Percentiles rank a stretch among this genome's conserved stretches.
phyloP scores from a whole-genome alignment of 2,329 filamentous ascomycete species.

The Cryphonectria nitschkei region DNA sequence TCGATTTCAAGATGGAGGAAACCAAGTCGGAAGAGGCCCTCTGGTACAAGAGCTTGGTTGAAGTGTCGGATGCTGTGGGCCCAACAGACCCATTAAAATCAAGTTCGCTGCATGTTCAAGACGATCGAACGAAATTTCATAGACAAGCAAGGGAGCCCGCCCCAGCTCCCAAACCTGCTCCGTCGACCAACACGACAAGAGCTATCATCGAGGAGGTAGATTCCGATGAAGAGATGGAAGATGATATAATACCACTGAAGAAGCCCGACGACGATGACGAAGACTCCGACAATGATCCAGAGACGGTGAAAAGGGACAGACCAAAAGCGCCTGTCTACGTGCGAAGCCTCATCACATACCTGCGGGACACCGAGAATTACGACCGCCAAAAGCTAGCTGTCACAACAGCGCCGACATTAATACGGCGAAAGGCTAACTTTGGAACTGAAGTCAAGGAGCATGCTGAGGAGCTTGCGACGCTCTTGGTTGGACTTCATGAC shows the following conservation, averaged over 20 bases:
- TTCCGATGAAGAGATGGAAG: slow-evolving; percentile 62
- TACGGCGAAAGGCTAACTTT: slow-evolving; percentile 85
- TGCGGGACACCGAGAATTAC: slow-evolving; percentile 81
- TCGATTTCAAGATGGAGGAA: slow-evolving; percentile 86
- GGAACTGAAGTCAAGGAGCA: slow-evolving; percentile 88
- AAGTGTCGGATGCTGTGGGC: slow-evolving; percentile 66
- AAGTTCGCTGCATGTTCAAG: slow-evolving; percentile 26
- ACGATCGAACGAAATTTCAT: slow-evolving; percentile 30
- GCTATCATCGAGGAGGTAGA: slow-evolving; percentile 68
- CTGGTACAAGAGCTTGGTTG: slow-evolving; percentile 73
- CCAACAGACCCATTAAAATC: slow-evolving; percentile 52
- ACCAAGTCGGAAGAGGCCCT: slow-evolving; percentile 71
- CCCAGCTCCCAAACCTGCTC: slow-evolving; percentile 33
- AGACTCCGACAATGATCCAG: slow-evolving; percentile 93
- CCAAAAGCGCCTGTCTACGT: slow-evolving; percentile 87
- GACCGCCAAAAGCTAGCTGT: slow-evolving; percentile 84
- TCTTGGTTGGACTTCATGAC: slow-evolving; percentile 81
- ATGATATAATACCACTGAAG: slow-evolving; percentile 75
- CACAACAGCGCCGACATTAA: slow-evolving; percentile 74
- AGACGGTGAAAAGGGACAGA: slow-evolving; percentile 81
- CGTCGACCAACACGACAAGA: slow-evolving; percentile 40
- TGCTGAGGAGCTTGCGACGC: slow-evolving; percentile 75
- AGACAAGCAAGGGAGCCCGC: slow-evolving; percentile 38
- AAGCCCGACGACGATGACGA: slow-evolving; percentile 88
- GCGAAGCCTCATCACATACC: slow-evolving; percentile 76